Evolutionary conservation across 2,329 filamentous ascomycete genomes (phyloP).

Genomic region (Diaporthe sp.): DNA sequence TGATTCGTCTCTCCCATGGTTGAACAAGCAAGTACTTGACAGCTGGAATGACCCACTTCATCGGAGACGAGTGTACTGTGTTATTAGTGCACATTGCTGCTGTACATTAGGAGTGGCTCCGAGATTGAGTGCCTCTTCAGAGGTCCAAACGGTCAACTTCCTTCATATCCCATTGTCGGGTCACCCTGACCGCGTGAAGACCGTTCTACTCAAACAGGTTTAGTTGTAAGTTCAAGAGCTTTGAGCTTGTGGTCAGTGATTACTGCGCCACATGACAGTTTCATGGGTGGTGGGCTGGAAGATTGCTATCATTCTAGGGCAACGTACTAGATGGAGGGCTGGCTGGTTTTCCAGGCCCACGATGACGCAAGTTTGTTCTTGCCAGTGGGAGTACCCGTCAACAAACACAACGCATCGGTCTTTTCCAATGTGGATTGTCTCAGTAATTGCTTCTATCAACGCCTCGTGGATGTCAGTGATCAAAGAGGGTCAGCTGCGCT

Average conservation of each 20-base stretch:
- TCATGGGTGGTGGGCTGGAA: background rate
- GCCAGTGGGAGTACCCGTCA: background rate
- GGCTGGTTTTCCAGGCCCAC: background rate
- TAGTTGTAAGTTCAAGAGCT: background rate
- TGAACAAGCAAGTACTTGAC: background rate
- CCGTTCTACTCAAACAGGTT: background rate
- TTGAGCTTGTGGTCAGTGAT: background rate
- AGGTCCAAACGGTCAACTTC: background rate
- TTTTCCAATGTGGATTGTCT: background rate
- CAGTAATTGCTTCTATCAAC: background rate
- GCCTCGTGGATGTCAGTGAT: slow-evolving; percentile 1
- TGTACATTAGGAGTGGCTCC: background rate
- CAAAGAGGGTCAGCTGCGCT: slow-evolving; percentile 7
- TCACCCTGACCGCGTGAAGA: background rate
- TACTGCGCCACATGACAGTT: slow-evolving; percentile 16
- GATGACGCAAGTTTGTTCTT: background rate
- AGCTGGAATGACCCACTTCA: fast-evolving
- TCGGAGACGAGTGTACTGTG: background rate
- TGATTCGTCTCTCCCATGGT: background rate
- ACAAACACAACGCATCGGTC: background rate
- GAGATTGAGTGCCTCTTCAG: background rate
- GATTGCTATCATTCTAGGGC: background rate
- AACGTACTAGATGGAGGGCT: background rate
- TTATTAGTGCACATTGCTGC: background rate
- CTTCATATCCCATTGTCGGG: background rate